Base-by-base conservation (phyloP, 768 basidiomycete species). In the Porphyrellus cyaneotinctus region DNA sequence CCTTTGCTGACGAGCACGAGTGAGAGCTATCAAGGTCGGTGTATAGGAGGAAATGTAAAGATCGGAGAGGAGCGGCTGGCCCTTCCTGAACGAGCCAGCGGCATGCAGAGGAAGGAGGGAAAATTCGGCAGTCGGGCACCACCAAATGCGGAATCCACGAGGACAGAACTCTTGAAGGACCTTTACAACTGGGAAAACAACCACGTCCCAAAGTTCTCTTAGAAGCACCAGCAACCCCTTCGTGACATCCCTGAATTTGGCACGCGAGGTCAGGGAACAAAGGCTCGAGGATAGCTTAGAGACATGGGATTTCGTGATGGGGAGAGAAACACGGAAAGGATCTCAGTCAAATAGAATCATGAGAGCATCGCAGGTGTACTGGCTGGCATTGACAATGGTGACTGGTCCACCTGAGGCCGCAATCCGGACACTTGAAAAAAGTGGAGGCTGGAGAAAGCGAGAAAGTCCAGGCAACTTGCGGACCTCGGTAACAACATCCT, bases 391-490 rank as follows among this genome's bases (percentile, higher is more conserved):
- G 26, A 28, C 26, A 28, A 28, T 9, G 26, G 9, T 28, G 26
- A 28, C 26, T 9, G 26, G 26, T 28, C 22, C 41, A 17, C 17
- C 41, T 9, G 8, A 5, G 26, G 41, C 26, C 26, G 41, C 24
- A 7, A n/a, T 9, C 10, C 17, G 26, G 41, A 43, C 24, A 3
- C 26, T 9, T 17, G 26, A n/a, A 15, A 41, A 43, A 24, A 43
- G 41, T 11, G 24, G 15, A 7, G 24, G 41, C 2, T 24, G 23
- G n/a, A 41, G 39, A 15, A 42, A 42, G 17, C 41, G 41, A 15
- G 41, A 42, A 2, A 70, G 65, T 5, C 62, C 60, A 35, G 49
- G 44, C 5, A 60, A 24, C 13, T 33, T 22, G 20, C 63, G 60
- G 24, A 68, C 61, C 8, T 63, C 38, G 26, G 26, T 9, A 28